These are phyloP conservation scores for Royoungia palumana DNA, from an alignment of 768 basidiomycete species.

Conservation along the genomic window DNA sequence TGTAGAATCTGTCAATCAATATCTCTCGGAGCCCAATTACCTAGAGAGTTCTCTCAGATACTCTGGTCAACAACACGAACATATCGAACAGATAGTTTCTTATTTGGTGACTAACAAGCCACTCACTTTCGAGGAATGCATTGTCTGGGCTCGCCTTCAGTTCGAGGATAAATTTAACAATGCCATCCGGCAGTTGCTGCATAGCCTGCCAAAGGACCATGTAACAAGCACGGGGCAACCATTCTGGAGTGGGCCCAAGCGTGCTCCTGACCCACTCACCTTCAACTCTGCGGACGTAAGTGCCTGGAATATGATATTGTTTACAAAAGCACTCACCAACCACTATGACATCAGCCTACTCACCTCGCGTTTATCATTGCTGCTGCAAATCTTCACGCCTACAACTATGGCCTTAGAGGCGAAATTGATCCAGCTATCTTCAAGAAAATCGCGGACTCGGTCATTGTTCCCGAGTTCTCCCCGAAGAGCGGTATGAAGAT, in stretches of 20 bases:
- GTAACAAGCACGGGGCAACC: slow-evolving; percentile 89
- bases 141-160: slow-evolving; percentile 92
- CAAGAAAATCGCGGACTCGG: slow-evolving; percentile 78
- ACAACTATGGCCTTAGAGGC: slow-evolving; percentile 95
- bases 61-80: slow-evolving; percentile 87
- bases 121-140: slow-evolving; percentile 94
- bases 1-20: slow-evolving; percentile 89
- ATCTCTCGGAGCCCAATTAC: slow-evolving; percentile 95
- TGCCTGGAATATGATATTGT: slow-evolving; percentile 9
- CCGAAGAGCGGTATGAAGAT: slow-evolving; percentile 90
- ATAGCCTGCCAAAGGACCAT: slow-evolving; percentile 93
- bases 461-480: slow-evolving; percentile 88
- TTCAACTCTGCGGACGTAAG: slow-evolving; percentile 88
- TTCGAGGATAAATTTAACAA: slow-evolving; percentile 95
- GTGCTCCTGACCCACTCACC: slow-evolving; percentile 85
- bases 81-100: slow-evolving; percentile 82
- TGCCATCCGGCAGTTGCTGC: slow-evolving; percentile 87
- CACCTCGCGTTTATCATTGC: slow-evolving; percentile 90
- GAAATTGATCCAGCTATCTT: slow-evolving; percentile 76
- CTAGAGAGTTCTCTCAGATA: slow-evolving; percentile 87
- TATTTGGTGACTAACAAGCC: slow-evolving; percentile 92
- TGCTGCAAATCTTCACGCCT: slow-evolving; percentile 94
- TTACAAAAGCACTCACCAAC: slow-evolving; percentile 11
- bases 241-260: slow-evolving; percentile 99
- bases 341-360: slow-evolving; percentile 52